phyloP scores from a whole-genome alignment of 2,329 filamentous ascomycete species.

The Botrytis tulipae region DNA sequence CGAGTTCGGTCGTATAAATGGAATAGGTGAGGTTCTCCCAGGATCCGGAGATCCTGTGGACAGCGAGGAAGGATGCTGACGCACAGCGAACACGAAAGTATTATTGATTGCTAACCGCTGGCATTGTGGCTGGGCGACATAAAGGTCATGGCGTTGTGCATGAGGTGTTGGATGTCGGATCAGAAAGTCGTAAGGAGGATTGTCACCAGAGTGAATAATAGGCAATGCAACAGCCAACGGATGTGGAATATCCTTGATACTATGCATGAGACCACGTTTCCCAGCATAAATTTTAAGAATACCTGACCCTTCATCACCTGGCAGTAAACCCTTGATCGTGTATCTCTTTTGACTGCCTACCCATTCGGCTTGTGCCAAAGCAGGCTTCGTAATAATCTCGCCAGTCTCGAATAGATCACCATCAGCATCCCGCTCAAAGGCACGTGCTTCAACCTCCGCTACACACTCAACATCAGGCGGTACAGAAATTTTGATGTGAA shows the following conservation, averaged over 20 bases:
- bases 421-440: constrained; percentile 77
- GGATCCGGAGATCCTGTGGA: constrained; percentile 42
- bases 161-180: constrained; percentile 93
- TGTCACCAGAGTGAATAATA: constrained; percentile 84
- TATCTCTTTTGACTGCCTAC: constrained; percentile 82
- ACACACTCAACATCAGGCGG: constrained; percentile 88
- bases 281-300: constrained; percentile 90
- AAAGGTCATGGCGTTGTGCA: constrained; percentile 94
- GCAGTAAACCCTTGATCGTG: constrained; percentile 87
- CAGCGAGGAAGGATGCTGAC: constrained; percentile 77
- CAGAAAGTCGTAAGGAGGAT: constrained; percentile 91
- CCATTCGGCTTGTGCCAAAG: constrained; percentile 91
- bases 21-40: constrained; percentile 50
- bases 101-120: constrained; percentile 86
- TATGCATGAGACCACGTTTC: constrained; percentile 94
- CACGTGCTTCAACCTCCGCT: constrained; percentile 85
- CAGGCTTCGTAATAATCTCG: constrained; percentile 79
- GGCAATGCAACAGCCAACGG: constrained; percentile 87
- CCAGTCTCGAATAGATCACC: constrained; percentile 93
- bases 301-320: constrained; percentile 86
- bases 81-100: constrained; percentile 94
- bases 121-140: constrained; percentile 95
- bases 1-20: constrained; percentile 59
- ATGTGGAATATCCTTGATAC: constrained; percentile 93
- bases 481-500: constrained; percentile 83